Evolutionary conservation across 1,284 basidiomycete genomes (phyloP), one percentile per base, ranked within the genome.

Genomic region (Erythrobasidium hasegawianum): DNA sequence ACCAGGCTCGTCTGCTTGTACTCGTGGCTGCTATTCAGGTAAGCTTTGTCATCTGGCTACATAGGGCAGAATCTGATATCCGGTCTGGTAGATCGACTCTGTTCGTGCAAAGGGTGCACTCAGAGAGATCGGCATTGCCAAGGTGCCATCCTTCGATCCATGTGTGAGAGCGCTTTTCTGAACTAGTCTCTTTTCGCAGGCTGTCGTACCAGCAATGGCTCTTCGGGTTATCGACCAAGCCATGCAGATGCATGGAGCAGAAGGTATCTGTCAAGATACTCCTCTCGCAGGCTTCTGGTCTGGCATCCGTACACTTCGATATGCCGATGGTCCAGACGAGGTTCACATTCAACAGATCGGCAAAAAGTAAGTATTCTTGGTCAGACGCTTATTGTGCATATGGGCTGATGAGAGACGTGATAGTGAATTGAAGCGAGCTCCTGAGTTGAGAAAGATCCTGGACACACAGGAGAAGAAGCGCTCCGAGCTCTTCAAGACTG

Each of bases 81-180:
- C n/a, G n/a, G n/a, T n/a, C n/a, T n/a, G n/a, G 38, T 69, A 90
- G 87, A 94, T 97, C 68, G 94, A 97, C 80, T 86, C 86, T 72
- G 81, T 84, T 75, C 85, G 88, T 71, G 90, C 95, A 2, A 98
- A 97, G 78, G 93, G 90, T 45, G 95, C 96, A 0, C 77, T 97
- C 79, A 94, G 94, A 78, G 95, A 97, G 78, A 98, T 98, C 74
- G 94, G 90, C 43, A 90, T 97, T 71, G 90, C 92, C 66, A 98
- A 98, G 83, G 93, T 89, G 67, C n/a, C n/a, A n/a, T n/a, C n/a
- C n/a, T n/a, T n/a, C n/a, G n/a, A n/a, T n/a, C n/a, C n/a, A n/a
- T n/a, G n/a, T n/a, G n/a, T n/a, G n/a, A n/a, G n/a, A n/a, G n/a
- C n/a, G n/a, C n/a, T n/a, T 16, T 24, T 14, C 72, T 29, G 5